Evolutionary conservation across 495 filamentous ascomycete species (phyloP).

Genomic region (Tuber aestivum): DNA sequence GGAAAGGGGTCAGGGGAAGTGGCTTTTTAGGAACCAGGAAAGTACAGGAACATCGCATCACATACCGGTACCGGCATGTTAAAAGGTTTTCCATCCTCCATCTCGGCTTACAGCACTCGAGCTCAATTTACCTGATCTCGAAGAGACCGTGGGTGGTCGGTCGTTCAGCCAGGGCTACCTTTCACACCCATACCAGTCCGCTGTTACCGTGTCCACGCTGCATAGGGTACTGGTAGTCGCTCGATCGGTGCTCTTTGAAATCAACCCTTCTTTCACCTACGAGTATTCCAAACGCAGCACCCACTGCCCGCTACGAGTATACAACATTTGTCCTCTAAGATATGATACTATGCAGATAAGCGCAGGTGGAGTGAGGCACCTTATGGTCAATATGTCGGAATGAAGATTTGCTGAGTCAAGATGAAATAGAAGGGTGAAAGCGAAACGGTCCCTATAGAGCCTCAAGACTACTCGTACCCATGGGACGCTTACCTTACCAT

Average conservation of each 20-base stretch:
- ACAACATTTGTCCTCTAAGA: background rate
- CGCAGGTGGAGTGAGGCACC: background rate
- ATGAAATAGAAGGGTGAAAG: background rate
- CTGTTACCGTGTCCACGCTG: background rate
- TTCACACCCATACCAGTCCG: background rate
- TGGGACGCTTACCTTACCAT: background rate
- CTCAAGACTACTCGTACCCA: background rate
- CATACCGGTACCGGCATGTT: background rate
- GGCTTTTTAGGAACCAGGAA: background rate
- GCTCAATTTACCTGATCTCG: background rate
- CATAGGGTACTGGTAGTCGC: background rate
- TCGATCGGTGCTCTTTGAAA: background rate
- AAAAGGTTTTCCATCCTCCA: background rate
- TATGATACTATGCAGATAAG: background rate
- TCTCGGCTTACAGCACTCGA: background rate
- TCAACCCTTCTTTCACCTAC: background rate
- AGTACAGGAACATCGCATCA: background rate
- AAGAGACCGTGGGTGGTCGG: background rate
- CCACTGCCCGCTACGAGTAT: background rate
- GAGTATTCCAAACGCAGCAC: background rate
- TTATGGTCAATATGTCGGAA: background rate
- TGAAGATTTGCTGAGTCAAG: background rate
- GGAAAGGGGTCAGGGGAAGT: background rate
- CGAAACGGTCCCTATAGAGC: background rate
- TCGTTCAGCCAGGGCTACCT: background rate